Evolutionary conservation across 2,329 filamentous ascomycete genomes (phyloP), one percentile per base, ranked within the genome.

Genomic region (Clarireedia monteithiana): DNA sequence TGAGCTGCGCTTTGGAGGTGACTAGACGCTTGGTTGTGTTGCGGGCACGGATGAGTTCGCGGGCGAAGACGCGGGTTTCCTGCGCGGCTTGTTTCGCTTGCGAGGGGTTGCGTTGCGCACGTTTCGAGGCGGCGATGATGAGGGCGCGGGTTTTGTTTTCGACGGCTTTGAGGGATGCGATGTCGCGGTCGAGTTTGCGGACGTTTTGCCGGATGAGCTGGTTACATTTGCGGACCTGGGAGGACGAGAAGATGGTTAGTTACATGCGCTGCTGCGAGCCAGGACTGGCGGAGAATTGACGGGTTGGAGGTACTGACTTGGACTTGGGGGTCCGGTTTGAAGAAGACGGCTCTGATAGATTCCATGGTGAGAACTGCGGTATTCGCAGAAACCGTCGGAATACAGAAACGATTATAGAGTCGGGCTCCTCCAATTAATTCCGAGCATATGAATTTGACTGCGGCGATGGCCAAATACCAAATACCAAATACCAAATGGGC

Each of bases 161-260:
- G 63, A 89, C 85, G 56, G 82, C 76, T 71, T 89, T 91, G 62
- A 94, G 82, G 62, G 84, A 78, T 53, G 79, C 74, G 69, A 99
- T 92, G 73, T 97, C 91, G 69, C 94, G 91, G 72, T 99, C 94
- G 66, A 99, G 82, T 70, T 95, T 92, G 68, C 94, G 91, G 60
- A 90, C 87, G 73, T 97, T 96, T 69, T 84, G 77, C 59, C 92
- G 89, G 66, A 99, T 87, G 60, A 97, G 82, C 59, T 83, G 77
- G 72, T 96, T 96, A 74, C 92, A 97, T 85, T 96, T 97, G 61
- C 91, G 86, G 74, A 94, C 86, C 92, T 99, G 66, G 53, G 40
- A 34, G 53, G 50, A 38, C 30, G 52, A 34, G 55, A 20, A 50
- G 30, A 42, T 40, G 38, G 36, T n/a, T 30, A n/a, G 36, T 49